Percentiles rank a stretch among this genome's conserved stretches.
Evolutionary conservation across 2,329 filamentous ascomycete species (phyloP).

Genomic region (Ceratocystis alfenasii): DNA sequence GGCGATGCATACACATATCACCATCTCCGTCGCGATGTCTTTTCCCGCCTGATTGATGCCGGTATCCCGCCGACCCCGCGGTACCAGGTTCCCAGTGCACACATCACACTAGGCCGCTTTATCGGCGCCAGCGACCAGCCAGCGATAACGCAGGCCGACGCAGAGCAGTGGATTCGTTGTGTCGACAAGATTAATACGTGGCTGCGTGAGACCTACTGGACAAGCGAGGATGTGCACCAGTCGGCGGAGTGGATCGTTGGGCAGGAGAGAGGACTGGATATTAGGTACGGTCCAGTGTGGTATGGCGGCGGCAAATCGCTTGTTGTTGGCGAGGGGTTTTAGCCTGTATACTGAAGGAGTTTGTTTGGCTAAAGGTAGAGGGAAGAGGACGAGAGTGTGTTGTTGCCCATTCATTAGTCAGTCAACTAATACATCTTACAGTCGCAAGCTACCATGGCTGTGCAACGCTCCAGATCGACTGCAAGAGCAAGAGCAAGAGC

Average conservation of each 20-base stretch:
- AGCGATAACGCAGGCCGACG: constrained; percentile 37
- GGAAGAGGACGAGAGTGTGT: neutral
- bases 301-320: constrained; percentile 73
- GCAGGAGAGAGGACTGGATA: constrained; percentile 68
- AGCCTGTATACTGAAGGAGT: constrained; percentile 19
- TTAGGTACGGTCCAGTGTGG: constrained; percentile 66
- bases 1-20: constrained; percentile 73
- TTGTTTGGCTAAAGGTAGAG: neutral
- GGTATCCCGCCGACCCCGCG: constrained; percentile 53
- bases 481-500: neutral
- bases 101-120: constrained; percentile 78
- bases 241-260: constrained; percentile 70
- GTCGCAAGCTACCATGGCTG: neutral
- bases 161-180: constrained; percentile 54
- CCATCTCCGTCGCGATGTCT: constrained; percentile 73
- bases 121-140: constrained; percentile 31
- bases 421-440: neutral
- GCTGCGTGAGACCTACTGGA: constrained; percentile 34
- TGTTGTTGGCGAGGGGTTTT: constrained; percentile 50
- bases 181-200: constrained; percentile 69
- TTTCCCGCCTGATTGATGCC: constrained; percentile 44
- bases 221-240: constrained; percentile 57
- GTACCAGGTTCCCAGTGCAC: constrained; percentile 80
- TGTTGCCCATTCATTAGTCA: constrained; percentile 7
- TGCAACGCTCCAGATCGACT: neutral